phyloP scores from a whole-genome alignment of 352 stramenopile species.

The Phytophthora meadii region DNA sequence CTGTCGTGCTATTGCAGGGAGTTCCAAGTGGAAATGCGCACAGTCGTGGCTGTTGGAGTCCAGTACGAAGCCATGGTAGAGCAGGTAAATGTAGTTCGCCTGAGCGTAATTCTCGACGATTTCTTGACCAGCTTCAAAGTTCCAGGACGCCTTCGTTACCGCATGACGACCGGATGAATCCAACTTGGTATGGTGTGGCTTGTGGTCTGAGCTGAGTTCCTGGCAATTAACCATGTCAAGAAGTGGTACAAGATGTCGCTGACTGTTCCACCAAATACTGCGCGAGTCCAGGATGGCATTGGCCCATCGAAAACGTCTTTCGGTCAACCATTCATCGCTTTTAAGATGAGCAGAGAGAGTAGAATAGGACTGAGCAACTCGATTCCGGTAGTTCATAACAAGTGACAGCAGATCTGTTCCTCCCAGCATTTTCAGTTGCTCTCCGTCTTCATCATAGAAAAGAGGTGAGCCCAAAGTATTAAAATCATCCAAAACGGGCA shows the following conservation, averaged over 20 bases:
- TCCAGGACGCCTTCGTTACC: slow-evolving; percentile 75
- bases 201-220: slow-evolving; percentile 49
- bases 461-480: slow-evolving; percentile 46
- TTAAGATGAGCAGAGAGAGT: slow-evolving; percentile 12
- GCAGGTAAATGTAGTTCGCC: slow-evolving; percentile 93
- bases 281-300: slow-evolving; percentile 90
- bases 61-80: slow-evolving; percentile 93
- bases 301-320: slow-evolving; percentile 79
- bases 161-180: slow-evolving; percentile 45
- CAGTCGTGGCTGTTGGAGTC: slow-evolving; percentile 85
- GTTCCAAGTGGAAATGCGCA: slow-evolving; percentile 62
- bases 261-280: slow-evolving; percentile 93
- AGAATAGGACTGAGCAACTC: slow-evolving; percentile 25
- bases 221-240: slow-evolving; percentile 95
- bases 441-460: slow-evolving; percentile 51
- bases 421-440: slow-evolving; percentile 62
- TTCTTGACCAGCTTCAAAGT: slow-evolving; percentile 69
- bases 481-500: slow-evolving; percentile 51
- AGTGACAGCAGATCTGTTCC: slow-evolving; percentile 48
- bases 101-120: slow-evolving; percentile 95
- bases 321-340: slow-evolving; percentile 57
- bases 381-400: slow-evolving; percentile 46
- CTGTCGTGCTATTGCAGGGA: slow-evolving; percentile 23
- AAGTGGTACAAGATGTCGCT: slow-evolving; percentile 92
- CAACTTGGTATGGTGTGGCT: slow-evolving; percentile 61